phyloP scores from a whole-genome alignment of 169 alveolate genomes.

The Cryptosporidium viatorum region DNA sequence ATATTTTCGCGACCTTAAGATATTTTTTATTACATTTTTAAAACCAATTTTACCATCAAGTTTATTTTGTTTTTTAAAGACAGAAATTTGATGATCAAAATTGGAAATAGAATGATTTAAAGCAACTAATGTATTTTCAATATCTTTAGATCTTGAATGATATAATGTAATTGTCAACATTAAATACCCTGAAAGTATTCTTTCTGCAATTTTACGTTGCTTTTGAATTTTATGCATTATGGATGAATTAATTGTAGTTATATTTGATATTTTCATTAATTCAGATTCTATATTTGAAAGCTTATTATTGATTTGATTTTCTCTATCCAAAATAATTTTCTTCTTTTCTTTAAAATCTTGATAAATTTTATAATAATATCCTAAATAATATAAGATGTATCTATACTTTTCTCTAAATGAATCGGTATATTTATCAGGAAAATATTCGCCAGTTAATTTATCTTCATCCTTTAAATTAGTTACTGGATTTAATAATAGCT shows the following conservation, averaged over 20 bases:
- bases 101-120: conserved; percentile 34
- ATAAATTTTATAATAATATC: conserved; percentile 10
- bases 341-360: conserved; percentile 25
- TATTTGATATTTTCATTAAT: background rate
- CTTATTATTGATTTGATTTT: background rate
- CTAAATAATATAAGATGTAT: background rate
- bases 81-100: conserved; percentile 13
- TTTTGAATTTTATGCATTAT: conserved; percentile 39
- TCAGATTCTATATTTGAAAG: conserved; percentile 5
- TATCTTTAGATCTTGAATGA: conserved; percentile 15
- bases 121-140: conserved; percentile 2
- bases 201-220: conserved; percentile 46
- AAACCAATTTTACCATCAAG: conserved; percentile 4
- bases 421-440: background rate
- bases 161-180: conserved; percentile 4
- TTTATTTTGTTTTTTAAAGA: conserved; percentile 29
- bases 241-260: background rate
- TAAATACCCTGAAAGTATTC: conserved; percentile 18
- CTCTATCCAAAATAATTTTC: conserved; percentile 1
- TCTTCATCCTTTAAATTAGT: background rate
- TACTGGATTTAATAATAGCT: conserved; percentile 6
- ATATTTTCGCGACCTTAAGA: conserved; percentile 10
- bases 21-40: conserved; percentile 5
- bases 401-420: conserved; percentile 42
- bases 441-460: background rate